Percentiles rank a stretch among this genome's conserved stretches.
These are phyloP conservation scores for Dictyostelium firmibasis DNA, from an alignment of 78 protist species.

Conservation along the genomic window DNA sequence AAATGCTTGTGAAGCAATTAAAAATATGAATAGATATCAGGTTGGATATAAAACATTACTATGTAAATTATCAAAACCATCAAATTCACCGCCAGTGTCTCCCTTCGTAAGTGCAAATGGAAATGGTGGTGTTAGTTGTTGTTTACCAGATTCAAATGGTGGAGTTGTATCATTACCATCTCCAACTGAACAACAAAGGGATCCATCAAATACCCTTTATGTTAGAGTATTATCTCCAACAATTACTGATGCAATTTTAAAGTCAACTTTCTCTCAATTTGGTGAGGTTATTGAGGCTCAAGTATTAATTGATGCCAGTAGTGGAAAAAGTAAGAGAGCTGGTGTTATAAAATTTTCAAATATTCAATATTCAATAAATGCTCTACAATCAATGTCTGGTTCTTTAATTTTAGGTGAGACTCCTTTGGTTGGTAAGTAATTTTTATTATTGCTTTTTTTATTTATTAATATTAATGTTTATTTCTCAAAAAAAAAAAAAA, in stretches of 20 bases:
- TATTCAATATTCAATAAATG: conserved; percentile 5
- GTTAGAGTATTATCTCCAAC: conserved; percentile 55
- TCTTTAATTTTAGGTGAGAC: conserved; percentile 42
- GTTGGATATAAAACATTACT: conserved; percentile 33
- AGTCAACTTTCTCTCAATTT: conserved; percentile 22
- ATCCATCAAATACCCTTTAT: conserved; percentile 30
- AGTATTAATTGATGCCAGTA: conserved; percentile 2
- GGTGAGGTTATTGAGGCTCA: conserved; percentile 50
- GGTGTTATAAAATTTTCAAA: conserved; percentile 25
- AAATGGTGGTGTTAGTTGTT: neutral
- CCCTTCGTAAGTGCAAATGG: neutral
- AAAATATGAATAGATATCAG: conserved; percentile 50
- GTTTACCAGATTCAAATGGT: neutral
- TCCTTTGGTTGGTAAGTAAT: conserved; percentile 38
- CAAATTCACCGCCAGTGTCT: neutral
- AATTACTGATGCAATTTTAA: conserved; percentile 32
- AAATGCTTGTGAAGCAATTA: conserved; percentile 44
- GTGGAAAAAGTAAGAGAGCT: conserved; percentile 49
- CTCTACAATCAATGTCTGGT: conserved; percentile 33
- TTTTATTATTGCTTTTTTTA: neutral
- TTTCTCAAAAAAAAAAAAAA: neutral
- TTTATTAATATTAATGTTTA: neutral
- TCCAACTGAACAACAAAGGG: neutral
- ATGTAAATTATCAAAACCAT: conserved; percentile 61
- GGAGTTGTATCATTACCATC: neutral